Evolutionary conservation across 2,329 filamentous ascomycete species (phyloP).

Genomic region (Penicillium corylophilum): DNA sequence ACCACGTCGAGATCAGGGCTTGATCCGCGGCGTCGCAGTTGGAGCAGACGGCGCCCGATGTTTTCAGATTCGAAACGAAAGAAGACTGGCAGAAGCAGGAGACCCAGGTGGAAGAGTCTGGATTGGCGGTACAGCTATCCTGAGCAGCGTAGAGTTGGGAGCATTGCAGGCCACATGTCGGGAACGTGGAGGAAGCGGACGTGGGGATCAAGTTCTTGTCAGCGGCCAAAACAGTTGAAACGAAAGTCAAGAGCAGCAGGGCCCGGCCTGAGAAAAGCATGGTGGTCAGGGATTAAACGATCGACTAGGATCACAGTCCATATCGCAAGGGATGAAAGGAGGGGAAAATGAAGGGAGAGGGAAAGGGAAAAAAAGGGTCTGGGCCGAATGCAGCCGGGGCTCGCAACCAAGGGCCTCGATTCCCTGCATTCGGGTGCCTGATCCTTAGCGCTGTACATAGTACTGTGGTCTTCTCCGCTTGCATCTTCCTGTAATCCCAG

Average conservation of each 20-base stretch:
- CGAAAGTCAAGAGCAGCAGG: slow-evolving; percentile 21
- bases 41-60: slow-evolving; percentile 61
- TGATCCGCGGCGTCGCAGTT: slow-evolving; percentile 58
- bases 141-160: slow-evolving; percentile 67
- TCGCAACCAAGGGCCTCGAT: background rate
- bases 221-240: slow-evolving; percentile 23
- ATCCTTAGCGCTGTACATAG: background rate
- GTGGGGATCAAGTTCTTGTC: slow-evolving; percentile 35
- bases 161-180: slow-evolving; percentile 62
- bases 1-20: slow-evolving; percentile 67
- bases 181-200: slow-evolving; percentile 50
- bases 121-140: slow-evolving; percentile 59
- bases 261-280: slow-evolving; percentile 11
- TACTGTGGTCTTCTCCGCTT: background rate
- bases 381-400: background rate
- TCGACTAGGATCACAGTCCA: background rate
- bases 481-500: background rate
- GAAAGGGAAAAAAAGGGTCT: background rate
- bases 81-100: slow-evolving; percentile 72
- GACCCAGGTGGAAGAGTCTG: slow-evolving; percentile 56
- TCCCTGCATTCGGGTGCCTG: background rate
- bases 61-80: slow-evolving; percentile 59
- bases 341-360: background rate
- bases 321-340: background rate
- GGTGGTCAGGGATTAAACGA: background rate